Conservation (phyloP, 257 asterid genomes). For the Schizonepeta tenuifolia region DNA sequence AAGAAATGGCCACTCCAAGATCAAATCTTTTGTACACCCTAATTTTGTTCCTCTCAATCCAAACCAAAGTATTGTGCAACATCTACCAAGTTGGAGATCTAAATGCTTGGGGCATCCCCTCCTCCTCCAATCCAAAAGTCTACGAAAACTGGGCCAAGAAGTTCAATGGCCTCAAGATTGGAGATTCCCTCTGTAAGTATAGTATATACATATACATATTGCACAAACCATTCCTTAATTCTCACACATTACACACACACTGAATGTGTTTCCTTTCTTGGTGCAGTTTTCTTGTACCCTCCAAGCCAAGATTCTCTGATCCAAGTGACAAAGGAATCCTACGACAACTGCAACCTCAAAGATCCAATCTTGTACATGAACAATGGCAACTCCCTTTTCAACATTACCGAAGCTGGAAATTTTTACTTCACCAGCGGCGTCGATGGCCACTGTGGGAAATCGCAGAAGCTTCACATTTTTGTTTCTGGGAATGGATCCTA, state of each 20-base stretch:
- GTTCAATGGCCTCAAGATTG: conserved; percentile 55
- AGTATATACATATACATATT: background rate
- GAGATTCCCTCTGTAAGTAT: conserved; percentile 89
- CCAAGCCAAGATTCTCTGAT: conserved; percentile 93
- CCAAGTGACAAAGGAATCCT: conserved; percentile 65
- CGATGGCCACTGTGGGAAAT: conserved; percentile 64
- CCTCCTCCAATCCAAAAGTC: conserved; percentile 58
- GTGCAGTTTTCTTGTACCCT: conserved; percentile 92
- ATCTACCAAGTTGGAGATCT: conserved; percentile 81
- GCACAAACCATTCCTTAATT: background rate
- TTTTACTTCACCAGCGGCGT: conserved; percentile 83
- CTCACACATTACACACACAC: background rate
- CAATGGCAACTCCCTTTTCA: conserved; percentile 82
- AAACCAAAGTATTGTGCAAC: conserved; percentile 43
- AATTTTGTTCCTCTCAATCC: conserved; percentile 37
- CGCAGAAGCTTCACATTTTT: conserved; percentile 68
- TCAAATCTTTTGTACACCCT: conserved; percentile 41
- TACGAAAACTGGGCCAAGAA: conserved; percentile 78
- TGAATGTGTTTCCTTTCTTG: background rate
- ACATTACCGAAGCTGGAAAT: conserved; percentile 59
- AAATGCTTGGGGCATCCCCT: conserved; percentile 71
- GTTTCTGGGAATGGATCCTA: conserved; percentile 65
- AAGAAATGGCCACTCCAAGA: conserved; percentile 47
- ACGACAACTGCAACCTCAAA: conserved; percentile 66
- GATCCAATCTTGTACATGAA: conserved; percentile 78